Base-by-base conservation (phyloP, 225 moss, liverwort and hornwort genomes). In the Pleurozium schreberi region DNA sequence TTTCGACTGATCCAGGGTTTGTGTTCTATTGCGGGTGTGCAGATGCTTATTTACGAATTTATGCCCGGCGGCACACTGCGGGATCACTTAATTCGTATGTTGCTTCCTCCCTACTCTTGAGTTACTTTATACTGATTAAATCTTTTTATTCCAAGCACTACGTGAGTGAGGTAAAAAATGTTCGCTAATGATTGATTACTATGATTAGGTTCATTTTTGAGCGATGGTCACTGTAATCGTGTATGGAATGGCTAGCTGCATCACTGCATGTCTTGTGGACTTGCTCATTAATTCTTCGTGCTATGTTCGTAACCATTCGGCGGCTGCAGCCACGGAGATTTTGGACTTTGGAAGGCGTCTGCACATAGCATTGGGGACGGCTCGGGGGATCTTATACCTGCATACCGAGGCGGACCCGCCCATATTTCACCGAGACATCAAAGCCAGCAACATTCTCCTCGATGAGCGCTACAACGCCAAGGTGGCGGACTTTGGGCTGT, bases 11-110 rank as follows among this genome's bases (percentile, higher is more conserved):
- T 80, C 33, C 53, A 33, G 75, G 64, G 43, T 25, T 73, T 45
- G 58, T 57, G 88, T 59, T 88, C 43, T 18, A 47, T 43, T 57
- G 66, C 10, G 49, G 59, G 8, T 49, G 57, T 75, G 82, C 94
- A 97, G 92, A 95, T 97, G 94, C 93, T 97, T 64, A 89, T 97
- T 67, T 96, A 96, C 75, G 96, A 97, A 86, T 97, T 86, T 75
- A 96, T 98, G 92, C 18, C 92, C 55, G 96, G 94, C 64, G 96
- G 97, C n/a, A 95, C 95, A 64, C 89, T 98, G 42, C 94, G 95
- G 82, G 94, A 96, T 86, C 96, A 96, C 85, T 92, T 98, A 61
- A 94, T 88, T 49, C 95, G 93, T 93, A 91, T 58, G 89, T 89
- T 57, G 38, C 82, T 85, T 69, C 67, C 45, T 50, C 28, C 80